These are phyloP conservation scores for Saussurea involucrata DNA, from an alignment of 129 eudicot species.

Conservation along the genomic window DNA sequence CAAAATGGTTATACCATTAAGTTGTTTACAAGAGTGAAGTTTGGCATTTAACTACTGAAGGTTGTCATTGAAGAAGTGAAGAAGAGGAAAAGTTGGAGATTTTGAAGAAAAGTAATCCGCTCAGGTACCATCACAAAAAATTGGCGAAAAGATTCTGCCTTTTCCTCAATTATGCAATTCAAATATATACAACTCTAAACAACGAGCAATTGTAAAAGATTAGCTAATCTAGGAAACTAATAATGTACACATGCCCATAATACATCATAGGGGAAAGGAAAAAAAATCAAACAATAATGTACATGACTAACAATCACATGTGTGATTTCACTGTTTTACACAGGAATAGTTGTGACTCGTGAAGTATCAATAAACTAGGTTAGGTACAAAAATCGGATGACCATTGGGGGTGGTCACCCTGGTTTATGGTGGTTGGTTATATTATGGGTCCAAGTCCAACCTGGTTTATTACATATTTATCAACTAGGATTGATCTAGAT, in stretches of 20 bases:
- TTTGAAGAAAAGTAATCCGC: background rate
- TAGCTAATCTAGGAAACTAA: too few relatives aligned
- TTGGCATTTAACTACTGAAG: too few relatives aligned
- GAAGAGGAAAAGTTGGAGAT: background rate
- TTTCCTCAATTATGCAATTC: background rate
- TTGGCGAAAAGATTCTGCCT: background rate
- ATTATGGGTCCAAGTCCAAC: background rate
- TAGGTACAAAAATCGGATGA: background rate
- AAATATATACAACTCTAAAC: too few relatives aligned
- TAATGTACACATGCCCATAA: too few relatives aligned
- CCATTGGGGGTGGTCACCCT: background rate
- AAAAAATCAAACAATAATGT: background rate
- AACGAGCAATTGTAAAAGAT: too few relatives aligned
- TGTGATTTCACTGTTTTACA: background rate
- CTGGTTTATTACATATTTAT: background rate
- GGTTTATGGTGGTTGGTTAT: background rate
- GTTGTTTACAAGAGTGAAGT: background rate
- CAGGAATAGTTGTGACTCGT: background rate
- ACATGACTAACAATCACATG: background rate
- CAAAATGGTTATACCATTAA: background rate
- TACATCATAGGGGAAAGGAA: background rate
- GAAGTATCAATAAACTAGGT: background rate
- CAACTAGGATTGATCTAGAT: background rate
- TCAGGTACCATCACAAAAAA: too few relatives aligned
- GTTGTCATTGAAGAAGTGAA: background rate